Evolutionary conservation across 163 green algal species (phyloP).

Genomic region (Coccomyxa subellipsoidea): DNA sequence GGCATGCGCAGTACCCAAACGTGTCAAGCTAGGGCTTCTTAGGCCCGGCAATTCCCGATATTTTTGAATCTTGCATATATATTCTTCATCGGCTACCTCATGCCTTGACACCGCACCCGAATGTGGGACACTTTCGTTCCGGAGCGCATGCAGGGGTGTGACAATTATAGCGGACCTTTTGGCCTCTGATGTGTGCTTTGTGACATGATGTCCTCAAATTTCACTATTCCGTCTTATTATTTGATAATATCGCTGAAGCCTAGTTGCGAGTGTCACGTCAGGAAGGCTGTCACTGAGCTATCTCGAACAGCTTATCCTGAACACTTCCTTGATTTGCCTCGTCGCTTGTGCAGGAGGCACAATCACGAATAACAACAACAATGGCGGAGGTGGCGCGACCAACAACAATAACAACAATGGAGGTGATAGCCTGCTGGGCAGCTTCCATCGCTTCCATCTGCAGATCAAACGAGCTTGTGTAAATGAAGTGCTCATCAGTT

Average conservation of each 20-base stretch:
- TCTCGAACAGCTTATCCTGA: no score
- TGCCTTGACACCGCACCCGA: not conserved
- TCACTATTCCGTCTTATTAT: no score
- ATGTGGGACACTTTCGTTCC: not conserved
- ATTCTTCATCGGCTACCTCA: not conserved
- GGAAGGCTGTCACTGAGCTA: no score
- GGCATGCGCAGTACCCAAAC: not conserved
- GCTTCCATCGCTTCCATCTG: not conserved
- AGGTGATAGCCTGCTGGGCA: not conserved
- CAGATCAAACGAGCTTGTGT: not conserved
- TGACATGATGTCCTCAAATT: no score
- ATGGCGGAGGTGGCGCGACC: not conserved
- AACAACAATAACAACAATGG: slow-evolving; percentile 10
- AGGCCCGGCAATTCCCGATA: not conserved
- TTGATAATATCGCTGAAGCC: no score
- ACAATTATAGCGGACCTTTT: not conserved
- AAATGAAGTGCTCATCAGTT: not conserved
- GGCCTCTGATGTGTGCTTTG: not conserved
- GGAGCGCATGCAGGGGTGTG: not conserved
- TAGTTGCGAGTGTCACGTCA: no score
- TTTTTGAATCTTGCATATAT: not conserved
- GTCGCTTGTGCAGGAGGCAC: not conserved
- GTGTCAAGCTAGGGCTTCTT: not conserved
- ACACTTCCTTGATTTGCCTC: no score
- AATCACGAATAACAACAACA: slow-evolving; percentile 5